A percentile compares a stretch with the other conserved stretches of the same genome.
These are phyloP conservation scores for Echium plantagineum DNA, from an alignment of 257 asterid species.

Conservation along the genomic window DNA sequence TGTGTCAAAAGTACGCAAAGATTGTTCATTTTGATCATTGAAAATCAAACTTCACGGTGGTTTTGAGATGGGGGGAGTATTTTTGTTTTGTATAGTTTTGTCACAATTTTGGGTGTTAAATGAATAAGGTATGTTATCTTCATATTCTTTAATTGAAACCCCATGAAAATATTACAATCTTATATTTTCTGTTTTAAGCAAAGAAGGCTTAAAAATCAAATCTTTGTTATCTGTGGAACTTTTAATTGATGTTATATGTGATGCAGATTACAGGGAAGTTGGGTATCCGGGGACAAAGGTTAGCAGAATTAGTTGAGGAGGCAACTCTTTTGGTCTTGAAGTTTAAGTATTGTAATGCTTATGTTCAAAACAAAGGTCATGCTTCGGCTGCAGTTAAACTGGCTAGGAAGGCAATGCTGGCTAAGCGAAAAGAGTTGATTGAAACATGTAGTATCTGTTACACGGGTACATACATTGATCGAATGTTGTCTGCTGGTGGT, in stretches of 20 bases:
- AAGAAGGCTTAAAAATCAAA: no score
- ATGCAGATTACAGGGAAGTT: conserved; percentile 38
- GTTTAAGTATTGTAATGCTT: conserved; percentile 9
- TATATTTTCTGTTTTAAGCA: no score
- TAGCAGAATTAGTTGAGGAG: conserved; percentile 24
- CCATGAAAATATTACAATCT: no score
- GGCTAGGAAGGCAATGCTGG: conserved; percentile 27
- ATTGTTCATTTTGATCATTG: no score
- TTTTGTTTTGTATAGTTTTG: no score
- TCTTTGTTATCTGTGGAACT: no score
- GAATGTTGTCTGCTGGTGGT: conserved; percentile 29
- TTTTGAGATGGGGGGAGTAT: no score
- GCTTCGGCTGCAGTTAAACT: conserved; percentile 32
- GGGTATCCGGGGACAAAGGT: conserved; percentile 8
- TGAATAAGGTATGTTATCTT: no score
- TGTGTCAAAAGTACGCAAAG: no score
- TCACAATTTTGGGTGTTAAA: no score
- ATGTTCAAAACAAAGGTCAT: conserved; percentile 18
- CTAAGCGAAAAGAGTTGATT: conserved; percentile 20
- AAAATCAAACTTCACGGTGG: no score
- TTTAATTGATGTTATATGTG: conserved; percentile 4
- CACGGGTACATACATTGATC: conserved; percentile 27
- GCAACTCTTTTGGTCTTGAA: conserved; percentile 27
- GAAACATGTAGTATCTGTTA: conserved; percentile 43
- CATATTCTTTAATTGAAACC: no score